Percentiles rank a stretch among this genome's conserved stretches.
phyloP scores from a whole-genome alignment of 1,284 basidiomycete species.

The Rhizoctonia solani region DNA sequence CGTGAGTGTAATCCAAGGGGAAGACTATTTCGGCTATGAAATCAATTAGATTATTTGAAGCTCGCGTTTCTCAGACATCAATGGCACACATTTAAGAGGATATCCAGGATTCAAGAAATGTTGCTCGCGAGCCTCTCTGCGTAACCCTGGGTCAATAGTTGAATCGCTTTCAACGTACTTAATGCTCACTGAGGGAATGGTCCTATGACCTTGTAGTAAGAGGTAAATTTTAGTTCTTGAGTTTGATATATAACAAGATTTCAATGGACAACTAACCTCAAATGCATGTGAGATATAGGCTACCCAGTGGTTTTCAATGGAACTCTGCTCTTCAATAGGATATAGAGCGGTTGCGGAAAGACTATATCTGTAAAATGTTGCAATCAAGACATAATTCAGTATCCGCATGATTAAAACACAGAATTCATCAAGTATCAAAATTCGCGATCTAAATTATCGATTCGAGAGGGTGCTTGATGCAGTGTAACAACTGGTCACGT shows the following conservation, averaged over 20 bases:
- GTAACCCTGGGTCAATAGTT: background rate
- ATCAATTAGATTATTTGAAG: conserved; percentile 42
- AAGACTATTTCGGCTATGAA: conserved; percentile 53
- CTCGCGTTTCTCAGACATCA: no score
- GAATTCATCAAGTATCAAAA: no score
- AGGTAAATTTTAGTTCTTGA: no score
- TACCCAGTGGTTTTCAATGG: background rate
- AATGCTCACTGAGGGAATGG: conserved; percentile 61
- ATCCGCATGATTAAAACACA: no score
- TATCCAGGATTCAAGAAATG: conserved; percentile 74
- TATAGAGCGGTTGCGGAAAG: no score
- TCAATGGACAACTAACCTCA: background rate
- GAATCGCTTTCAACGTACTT: background rate
- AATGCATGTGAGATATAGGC: background rate
- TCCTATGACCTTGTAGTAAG: conserved; percentile 55
- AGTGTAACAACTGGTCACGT: no score
- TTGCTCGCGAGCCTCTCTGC: conserved; percentile 75
- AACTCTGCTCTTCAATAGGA: background rate
- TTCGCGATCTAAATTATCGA: no score
- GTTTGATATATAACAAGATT: no score
- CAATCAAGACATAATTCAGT: no score
- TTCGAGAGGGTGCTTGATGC: no score
- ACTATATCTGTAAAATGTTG: no score
- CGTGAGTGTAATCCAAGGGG: conserved; percentile 40
- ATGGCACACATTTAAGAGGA: conserved; percentile 61